phyloP scores from a whole-genome alignment of 352 stramenopile species.

The Globisporangium nodosum region DNA sequence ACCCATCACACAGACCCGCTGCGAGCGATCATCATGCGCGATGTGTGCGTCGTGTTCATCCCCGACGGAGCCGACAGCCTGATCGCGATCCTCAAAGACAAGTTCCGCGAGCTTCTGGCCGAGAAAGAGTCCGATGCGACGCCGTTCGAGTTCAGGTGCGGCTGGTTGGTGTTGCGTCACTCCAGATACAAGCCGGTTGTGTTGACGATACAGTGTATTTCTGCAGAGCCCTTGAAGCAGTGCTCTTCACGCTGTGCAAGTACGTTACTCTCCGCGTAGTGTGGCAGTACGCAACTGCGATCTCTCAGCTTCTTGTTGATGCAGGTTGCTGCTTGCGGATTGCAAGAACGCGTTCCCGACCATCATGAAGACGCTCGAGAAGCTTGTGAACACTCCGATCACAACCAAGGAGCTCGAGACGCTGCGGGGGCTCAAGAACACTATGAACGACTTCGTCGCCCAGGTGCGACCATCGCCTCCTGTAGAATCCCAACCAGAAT shows the following conservation, averaged over 20 bases:
- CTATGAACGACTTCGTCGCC: constrained; percentile 28
- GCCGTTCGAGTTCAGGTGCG: constrained; percentile 42
- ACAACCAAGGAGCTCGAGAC: constrained; percentile 19
- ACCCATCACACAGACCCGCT: constrained; percentile 24
- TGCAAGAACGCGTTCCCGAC: constrained; percentile 9
- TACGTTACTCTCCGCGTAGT: constrained; percentile 8
- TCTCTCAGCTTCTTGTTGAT: neutral
- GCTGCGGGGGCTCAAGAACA: constrained; percentile 25
- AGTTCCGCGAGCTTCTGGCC: constrained; percentile 22
- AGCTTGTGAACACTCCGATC: constrained; percentile 13
- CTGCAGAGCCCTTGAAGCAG: constrained; percentile 34
- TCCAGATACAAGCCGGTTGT: neutral
- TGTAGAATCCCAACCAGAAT: neutral
- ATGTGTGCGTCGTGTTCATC: constrained; percentile 33
- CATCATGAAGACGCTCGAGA: constrained; percentile 14
- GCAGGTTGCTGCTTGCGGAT: constrained; percentile 9
- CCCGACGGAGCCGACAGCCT: constrained; percentile 41
- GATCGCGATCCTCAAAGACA: constrained; percentile 28
- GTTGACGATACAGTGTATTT: neutral
- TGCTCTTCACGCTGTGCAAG: constrained; percentile 23
- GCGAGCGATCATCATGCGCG: constrained; percentile 36
- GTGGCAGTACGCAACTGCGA: neutral
- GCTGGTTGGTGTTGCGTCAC: neutral
- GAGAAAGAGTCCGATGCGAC: constrained; percentile 11
- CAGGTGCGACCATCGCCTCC: constrained; percentile 8